Conservation (phyloP, 2,329 filamentous ascomycete species). For the Coniochaeta sp. region DNA sequence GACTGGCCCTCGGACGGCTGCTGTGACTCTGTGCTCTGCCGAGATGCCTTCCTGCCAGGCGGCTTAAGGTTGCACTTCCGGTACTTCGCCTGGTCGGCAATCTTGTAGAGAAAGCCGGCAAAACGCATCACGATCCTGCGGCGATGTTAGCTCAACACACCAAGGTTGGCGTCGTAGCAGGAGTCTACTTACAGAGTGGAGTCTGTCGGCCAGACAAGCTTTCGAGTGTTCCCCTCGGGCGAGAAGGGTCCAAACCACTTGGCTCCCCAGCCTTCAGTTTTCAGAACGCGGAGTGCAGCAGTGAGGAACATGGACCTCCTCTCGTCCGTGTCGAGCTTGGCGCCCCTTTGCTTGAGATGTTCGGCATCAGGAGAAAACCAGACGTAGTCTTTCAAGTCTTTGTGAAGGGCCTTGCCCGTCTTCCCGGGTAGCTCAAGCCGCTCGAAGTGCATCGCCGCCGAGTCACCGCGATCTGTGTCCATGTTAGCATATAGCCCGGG, state of each 20-base stretch:
- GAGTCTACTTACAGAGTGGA: background rate
- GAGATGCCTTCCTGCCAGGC: background rate
- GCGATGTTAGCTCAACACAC: background rate
- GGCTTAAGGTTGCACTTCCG: background rate
- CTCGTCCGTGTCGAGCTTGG: background rate
- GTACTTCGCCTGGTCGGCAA: background rate
- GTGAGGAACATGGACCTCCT: background rate
- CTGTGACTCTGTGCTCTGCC: background rate
- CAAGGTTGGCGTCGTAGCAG: background rate
- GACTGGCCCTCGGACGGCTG: background rate
- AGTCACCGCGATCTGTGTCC: background rate
- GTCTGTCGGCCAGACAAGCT: background rate
- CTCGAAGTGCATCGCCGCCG: background rate
- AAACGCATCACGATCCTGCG: background rate
- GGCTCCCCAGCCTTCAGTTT: background rate
- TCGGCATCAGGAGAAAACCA: background rate
- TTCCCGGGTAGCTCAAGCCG: background rate
- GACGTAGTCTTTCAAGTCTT: background rate
- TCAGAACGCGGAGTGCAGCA: background rate
- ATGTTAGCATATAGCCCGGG: background rate
- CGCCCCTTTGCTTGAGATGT: background rate
- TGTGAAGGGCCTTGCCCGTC: background rate
- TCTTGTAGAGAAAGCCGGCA: background rate
- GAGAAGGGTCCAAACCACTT: background rate
- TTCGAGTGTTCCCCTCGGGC: background rate